Evolutionary conservation across 345 rosid genomes (phyloP), one percentile per base, ranked within the genome.

Genomic region (Lepidium africanum): DNA sequence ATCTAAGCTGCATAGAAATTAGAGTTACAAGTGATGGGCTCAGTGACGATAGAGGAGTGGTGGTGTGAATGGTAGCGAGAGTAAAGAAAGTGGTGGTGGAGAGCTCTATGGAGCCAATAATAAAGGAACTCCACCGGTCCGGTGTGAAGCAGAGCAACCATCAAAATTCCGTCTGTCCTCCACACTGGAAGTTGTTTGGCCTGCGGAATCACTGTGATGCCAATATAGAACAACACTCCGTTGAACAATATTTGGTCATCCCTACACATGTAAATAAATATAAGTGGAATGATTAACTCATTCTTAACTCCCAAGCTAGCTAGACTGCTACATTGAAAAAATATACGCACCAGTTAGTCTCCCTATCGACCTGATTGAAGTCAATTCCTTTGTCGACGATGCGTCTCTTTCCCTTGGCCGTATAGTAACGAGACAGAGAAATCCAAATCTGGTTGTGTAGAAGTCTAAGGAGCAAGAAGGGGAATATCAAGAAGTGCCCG

Each of bases 31-130:
- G 91, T 82, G 57, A 87, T 91, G n/a, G 97, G 94, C 69, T 91
- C 92, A 13, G 92, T 89, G 79, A 75, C 92, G 3, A 89, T 82
- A 57, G 98, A 92, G 43, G 94, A 83, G 74, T 89, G 96, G 62
- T 87, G 98, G 35, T 92, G 98, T n/a, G 98, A 92, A 59, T 89
- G 98, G 74, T 92, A 86, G 45, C 94, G 92, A 33, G 90, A 79
- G 79, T 92, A 92, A 59, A 91, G 91, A 59, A 47, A 87, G 72
- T 88, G 91, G 72, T 88, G 97, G 69, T 91, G 97, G 4, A 91
- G 76, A 12, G 87, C 91, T 52, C 83, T 71, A 61, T 91, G 97
- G 16, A 88, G 70, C 97, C 97, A 91, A 40, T 87, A 91, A 71
- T 88, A 88, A 1, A 88, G 75, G 51, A 91, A 85, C 81, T 91